Evolutionary conservation across 2,329 filamentous ascomycete genomes (phyloP), one percentile per base, ranked within the genome.

Genomic region (Neurospora sp.): DNA sequence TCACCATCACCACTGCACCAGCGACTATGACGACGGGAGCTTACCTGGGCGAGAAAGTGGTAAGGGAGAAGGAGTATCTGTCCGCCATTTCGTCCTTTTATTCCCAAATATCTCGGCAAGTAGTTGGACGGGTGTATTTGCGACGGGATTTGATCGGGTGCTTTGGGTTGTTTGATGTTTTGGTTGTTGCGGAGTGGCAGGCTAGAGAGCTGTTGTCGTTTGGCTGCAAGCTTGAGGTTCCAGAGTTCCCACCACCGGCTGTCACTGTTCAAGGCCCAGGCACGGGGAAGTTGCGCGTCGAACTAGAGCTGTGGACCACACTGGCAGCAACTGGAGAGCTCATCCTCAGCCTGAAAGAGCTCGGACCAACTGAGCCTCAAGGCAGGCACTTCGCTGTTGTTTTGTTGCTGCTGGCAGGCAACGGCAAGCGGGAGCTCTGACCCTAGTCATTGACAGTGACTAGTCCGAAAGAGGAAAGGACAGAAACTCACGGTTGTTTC

Each of bases 31-130:
- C 68, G 42, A 71, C 38, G 76, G 75, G 74, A 79, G 79, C 89
- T 83, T 90, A 96, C 96, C 95, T 99, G 81, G 96, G 96, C 79
- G 96, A 98, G 90, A 99, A 99, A 75, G 96, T 99, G 74, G 96
- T 99, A 81, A 99, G 88, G 72, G 96, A 99, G 90, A 99, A 99
- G 70, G 95, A 97, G 84, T 99, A 99, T 86, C 96, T 89, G 84
- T 99, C 96, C 79, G 96, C 95, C 95, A 99, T 99, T 80, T 75
- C 85, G 77, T 71, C 72, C 72, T 68, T 58, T 46, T 70, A 68
- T 68, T 71, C 68, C 68, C 70, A 66, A 39, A 8, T 62, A 33
- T 36, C 7, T 62, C 23, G 28, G 23, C 23, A 33, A 17, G 8
- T 36, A n/a, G 13, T 62, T 62, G 15, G 1, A 28, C 28, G 23